Evolutionary conservation across 2,329 filamentous ascomycete species (phyloP).

Genomic region (Exophiala aquamarina): DNA sequence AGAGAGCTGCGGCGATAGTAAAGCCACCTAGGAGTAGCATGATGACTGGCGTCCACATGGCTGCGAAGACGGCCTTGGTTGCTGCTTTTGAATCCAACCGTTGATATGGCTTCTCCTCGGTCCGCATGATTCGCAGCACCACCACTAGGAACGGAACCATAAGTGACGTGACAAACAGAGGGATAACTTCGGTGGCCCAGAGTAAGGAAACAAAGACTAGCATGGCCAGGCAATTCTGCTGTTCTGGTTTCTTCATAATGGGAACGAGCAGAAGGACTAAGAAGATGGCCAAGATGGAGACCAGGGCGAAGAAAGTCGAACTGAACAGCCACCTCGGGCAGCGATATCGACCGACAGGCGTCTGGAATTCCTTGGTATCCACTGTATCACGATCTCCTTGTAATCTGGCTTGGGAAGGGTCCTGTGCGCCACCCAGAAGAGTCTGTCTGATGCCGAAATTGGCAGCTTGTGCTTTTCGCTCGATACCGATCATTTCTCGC

Average conservation of each 20-base stretch:
- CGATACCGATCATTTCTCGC: slow-evolving; percentile 98
- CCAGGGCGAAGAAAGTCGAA: slow-evolving; percentile 73
- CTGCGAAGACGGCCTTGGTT: slow-evolving; percentile 79
- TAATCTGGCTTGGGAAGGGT: slow-evolving; percentile 66
- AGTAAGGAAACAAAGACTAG: slow-evolving; percentile 89
- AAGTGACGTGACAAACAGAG: slow-evolving; percentile 92
- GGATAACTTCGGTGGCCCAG: slow-evolving; percentile 97
- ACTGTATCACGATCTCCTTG: slow-evolving; percentile 74
- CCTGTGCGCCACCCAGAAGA: slow-evolving; percentile 72
- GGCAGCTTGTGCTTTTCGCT: slow-evolving; percentile 90
- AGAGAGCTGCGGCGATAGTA: slow-evolving; percentile 89
- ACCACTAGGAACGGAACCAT: slow-evolving; percentile 93
- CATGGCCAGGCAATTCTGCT: slow-evolving; percentile 94
- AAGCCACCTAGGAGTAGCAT: slow-evolving; percentile 97
- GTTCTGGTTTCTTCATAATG: slow-evolving; percentile 81
- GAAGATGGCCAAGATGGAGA: slow-evolving; percentile 72
- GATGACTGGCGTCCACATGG: slow-evolving; percentile 99
- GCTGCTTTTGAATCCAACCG: slow-evolving; percentile 79
- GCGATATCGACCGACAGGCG: slow-evolving; percentile 74
- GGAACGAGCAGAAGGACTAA: slow-evolving; percentile 70
- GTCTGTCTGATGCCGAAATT: slow-evolving; percentile 78
- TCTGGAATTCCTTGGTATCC: slow-evolving; percentile 67
- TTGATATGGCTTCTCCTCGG: slow-evolving; percentile 67
- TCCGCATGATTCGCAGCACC: slow-evolving; percentile 77
- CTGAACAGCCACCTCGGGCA: slow-evolving; percentile 83